Conservation (phyloP, 495 filamentous ascomycete genomes). For the Apiosordaria backusii region DNA sequence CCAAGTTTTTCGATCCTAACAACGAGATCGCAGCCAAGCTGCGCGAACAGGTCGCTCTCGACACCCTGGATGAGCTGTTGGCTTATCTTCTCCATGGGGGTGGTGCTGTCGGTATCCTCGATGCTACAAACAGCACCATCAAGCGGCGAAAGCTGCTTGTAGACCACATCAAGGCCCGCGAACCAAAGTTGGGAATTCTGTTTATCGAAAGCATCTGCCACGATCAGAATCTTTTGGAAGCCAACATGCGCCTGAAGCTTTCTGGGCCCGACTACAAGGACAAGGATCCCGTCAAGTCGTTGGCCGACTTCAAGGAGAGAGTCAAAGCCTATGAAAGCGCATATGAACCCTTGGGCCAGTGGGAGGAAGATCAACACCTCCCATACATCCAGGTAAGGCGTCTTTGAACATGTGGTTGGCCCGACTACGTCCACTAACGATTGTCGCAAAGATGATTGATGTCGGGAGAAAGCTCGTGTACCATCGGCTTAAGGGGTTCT, state of each 20-base stretch:
- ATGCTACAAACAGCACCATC: constrained; percentile 94
- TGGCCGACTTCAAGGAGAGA: constrained; percentile 88
- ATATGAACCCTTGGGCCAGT: constrained; percentile 86
- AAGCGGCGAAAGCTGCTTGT: constrained; percentile 79
- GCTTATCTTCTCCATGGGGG: constrained; percentile 78
- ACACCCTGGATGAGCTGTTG: constrained; percentile 86
- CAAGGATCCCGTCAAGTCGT: constrained; percentile 77
- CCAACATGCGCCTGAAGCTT: constrained; percentile 98
- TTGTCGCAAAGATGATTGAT: constrained; percentile 74
- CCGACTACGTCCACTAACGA: not conserved
- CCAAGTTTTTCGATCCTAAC: constrained; percentile 88
- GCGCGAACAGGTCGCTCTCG: constrained; percentile 85
- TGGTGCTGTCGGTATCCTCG: constrained; percentile 94
- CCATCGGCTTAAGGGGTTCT: constrained; percentile 84
- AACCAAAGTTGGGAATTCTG: constrained; percentile 82
- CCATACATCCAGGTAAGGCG: constrained; percentile 71
- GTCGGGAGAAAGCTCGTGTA: constrained; percentile 91
- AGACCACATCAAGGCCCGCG: constrained; percentile 73
- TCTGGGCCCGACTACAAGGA: constrained; percentile 93
- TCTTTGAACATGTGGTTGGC: not conserved
- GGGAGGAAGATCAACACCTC: constrained; percentile 83
- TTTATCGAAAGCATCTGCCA: constrained; percentile 93
- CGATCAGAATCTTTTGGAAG: constrained; percentile 78
- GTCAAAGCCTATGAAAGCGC: constrained; percentile 91
- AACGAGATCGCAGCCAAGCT: constrained; percentile 79